Conservation (phyloP, 345 rosid genomes). For the Tarenaya hassleriana region DNA sequence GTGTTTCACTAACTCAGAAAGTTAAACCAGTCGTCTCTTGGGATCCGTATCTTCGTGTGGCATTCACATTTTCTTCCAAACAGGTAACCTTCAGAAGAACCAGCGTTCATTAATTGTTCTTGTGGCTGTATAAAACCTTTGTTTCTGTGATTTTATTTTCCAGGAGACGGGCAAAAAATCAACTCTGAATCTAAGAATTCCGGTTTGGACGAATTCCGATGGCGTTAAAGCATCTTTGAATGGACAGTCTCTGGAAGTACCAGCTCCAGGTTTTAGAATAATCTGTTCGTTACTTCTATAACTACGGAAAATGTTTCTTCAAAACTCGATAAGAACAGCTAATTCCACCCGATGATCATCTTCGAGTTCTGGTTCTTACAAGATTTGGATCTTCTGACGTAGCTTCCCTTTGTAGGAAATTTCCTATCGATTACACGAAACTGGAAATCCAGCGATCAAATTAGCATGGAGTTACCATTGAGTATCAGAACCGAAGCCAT, state of each 20-base stretch:
- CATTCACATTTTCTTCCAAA: constrained; percentile 42
- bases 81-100: constrained; percentile 31
- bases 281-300: not conserved
- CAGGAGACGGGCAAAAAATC: constrained; percentile 46
- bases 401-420: constrained; percentile 38
- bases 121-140: too few species aligned
- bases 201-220: constrained; percentile 54
- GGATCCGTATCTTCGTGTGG: constrained; percentile 58
- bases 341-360: not conserved
- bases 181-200: constrained; percentile 67
- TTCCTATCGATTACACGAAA: constrained; percentile 42
- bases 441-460: constrained; percentile 55
- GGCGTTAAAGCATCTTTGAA: constrained; percentile 63
- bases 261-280: constrained; percentile 54
- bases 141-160: not conserved
- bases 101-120: too few species aligned
- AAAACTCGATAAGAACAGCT: not conserved
- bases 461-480: constrained; percentile 56
- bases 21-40: constrained; percentile 60
- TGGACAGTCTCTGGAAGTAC: constrained; percentile 37
- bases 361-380: too few species aligned
- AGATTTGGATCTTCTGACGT: constrained; percentile 12
- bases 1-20: constrained; percentile 44
- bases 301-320: not conserved
- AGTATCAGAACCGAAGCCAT: constrained; percentile 57